Percentiles rank a stretch among this genome's conserved stretches.
Evolutionary conservation across 305 asterid species (phyloP).

Genomic region (Rubia tinctorum): DNA sequence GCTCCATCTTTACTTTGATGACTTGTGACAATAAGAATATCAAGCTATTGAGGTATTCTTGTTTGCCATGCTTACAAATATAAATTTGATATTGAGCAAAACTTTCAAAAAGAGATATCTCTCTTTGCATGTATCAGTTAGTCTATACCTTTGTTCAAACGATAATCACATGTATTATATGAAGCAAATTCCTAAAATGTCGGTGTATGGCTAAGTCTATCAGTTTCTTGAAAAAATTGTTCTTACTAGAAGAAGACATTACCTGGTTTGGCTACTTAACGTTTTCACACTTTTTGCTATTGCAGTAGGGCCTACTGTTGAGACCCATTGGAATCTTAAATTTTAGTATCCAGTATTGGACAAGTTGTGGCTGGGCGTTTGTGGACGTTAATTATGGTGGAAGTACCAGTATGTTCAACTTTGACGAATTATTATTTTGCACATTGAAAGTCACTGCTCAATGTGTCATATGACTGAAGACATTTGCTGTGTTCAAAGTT

Average conservation of each 20-base stretch:
- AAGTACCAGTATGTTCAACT: conserved; percentile 53
- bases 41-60: neutral
- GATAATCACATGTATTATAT: neutral
- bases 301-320: conserved; percentile 97
- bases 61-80: neutral
- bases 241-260: too few species aligned
- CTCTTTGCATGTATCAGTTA: neutral
- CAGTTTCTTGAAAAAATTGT: neutral
- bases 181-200: neutral
- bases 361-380: conserved; percentile 98
- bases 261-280: too few species aligned
- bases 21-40: neutral
- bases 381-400: conserved; percentile 99
- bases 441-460: neutral
- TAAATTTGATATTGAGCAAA: conserved; percentile 2
- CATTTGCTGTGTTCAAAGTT: neutral
- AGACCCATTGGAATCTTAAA: conserved; percentile 81
- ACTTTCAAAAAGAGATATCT: conserved; percentile 10
- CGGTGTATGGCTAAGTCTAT: neutral
- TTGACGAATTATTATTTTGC: conserved; percentile 7
- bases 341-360: conserved; percentile 87
- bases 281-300: neutral
- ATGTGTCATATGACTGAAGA: neutral
- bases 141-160: neutral
- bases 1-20: neutral